A percentile compares a stretch with the other conserved stretches of the same genome.
Evolutionary conservation across 2,329 filamentous ascomycete genomes (phyloP).

Genomic region (Cercospora sesami): DNA sequence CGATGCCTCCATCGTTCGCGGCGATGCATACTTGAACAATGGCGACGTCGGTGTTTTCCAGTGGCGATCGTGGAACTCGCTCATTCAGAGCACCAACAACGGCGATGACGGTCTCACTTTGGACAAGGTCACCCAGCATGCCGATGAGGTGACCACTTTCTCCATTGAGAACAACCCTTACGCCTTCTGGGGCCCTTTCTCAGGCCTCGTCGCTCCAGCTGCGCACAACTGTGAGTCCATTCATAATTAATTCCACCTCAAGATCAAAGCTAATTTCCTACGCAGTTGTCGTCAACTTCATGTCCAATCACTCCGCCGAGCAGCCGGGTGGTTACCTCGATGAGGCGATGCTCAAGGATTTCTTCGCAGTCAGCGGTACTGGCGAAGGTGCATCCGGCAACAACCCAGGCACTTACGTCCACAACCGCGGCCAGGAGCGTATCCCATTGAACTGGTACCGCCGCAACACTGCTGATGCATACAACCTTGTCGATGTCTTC

Average conservation of each 20-base stretch:
- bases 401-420: slow-evolving; percentile 28
- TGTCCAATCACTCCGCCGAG: slow-evolving; percentile 34
- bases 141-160: slow-evolving; percentile 22
- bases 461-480: slow-evolving; percentile 14
- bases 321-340: slow-evolving; percentile 29
- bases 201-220: slow-evolving; percentile 27
- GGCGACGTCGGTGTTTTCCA: slow-evolving; percentile 29
- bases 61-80: slow-evolving; percentile 27
- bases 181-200: slow-evolving; percentile 36
- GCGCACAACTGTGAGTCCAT: slow-evolving; percentile 28
- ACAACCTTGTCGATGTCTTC: slow-evolving; percentile 23
- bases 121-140: slow-evolving; percentile 26
- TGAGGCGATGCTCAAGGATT: slow-evolving; percentile 28
- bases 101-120: slow-evolving; percentile 23
- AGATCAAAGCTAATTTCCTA: neutral
- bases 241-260: slow-evolving; percentile 14
- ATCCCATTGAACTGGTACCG: slow-evolving; percentile 36
- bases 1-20: slow-evolving; percentile 34
- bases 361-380: slow-evolving; percentile 32
- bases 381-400: slow-evolving; percentile 25
- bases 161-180: slow-evolving; percentile 37
- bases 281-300: slow-evolving; percentile 34
- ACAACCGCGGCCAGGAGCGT: slow-evolving; percentile 31
- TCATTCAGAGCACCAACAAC: slow-evolving; percentile 19
- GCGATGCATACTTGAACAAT: slow-evolving; percentile 32